Evolutionary conservation across 331 rosid genomes (phyloP).

Genomic region (Rosa hybrid): DNA sequence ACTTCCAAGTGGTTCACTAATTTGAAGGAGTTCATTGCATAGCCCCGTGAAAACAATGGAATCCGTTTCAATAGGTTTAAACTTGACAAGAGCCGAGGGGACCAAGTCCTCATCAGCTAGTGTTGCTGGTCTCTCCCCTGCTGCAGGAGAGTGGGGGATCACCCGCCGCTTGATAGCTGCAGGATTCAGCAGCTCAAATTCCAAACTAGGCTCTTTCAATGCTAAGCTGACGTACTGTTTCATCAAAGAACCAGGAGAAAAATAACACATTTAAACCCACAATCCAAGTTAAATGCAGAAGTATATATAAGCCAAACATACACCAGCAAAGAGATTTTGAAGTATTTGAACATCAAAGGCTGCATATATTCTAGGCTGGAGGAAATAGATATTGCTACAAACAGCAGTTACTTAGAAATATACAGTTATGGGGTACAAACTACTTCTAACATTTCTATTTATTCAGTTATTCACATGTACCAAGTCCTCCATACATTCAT

Average conservation of each 20-base stretch:
- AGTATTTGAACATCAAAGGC: not conserved
- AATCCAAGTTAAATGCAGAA: not conserved
- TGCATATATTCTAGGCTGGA: not conserved
- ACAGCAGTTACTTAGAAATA: not conserved
- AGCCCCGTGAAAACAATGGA: slow-evolving; percentile 79
- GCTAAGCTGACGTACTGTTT: slow-evolving; percentile 70
- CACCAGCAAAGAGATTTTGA: not conserved
- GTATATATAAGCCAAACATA: not conserved
- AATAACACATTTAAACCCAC: not conserved
- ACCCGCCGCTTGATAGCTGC: slow-evolving; percentile 63
- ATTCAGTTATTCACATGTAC: not conserved
- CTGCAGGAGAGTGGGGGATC: slow-evolving; percentile 56
- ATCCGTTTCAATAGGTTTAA: slow-evolving; percentile 85
- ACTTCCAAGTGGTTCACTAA: slow-evolving; percentile 69
- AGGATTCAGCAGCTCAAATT: slow-evolving; percentile 82
- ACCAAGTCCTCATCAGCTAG: slow-evolving; percentile 84
- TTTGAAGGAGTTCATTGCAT: slow-evolving; percentile 72
- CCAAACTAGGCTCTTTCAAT: slow-evolving; percentile 72
- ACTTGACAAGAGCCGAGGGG: slow-evolving; percentile 89
- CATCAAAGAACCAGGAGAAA: slow-evolving; percentile 5
- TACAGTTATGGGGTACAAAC: not conserved
- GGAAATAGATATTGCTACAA: not conserved
- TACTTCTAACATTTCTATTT: not conserved
- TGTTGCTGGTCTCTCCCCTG: slow-evolving; percentile 54
- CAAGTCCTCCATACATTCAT: not conserved